Base-by-base conservation (phyloP, 306 rosid species). In the Casuarina equisetifolia region DNA sequence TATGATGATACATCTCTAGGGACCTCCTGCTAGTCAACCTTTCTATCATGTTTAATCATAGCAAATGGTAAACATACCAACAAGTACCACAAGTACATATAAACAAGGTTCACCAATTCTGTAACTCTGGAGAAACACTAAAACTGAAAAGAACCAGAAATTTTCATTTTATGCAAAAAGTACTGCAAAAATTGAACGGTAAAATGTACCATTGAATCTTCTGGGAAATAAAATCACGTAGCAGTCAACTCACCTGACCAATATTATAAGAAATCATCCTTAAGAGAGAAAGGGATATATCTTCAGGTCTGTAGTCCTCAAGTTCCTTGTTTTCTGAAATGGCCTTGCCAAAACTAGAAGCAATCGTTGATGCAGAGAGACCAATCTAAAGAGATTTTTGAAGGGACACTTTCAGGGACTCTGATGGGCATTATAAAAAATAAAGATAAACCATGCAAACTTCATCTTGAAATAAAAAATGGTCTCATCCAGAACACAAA, bases 191-290 rank as follows among this genome's bases (percentile, higher is more conserved):
- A 42, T 67, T 49, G n/a, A 15, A 66, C 11, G 16, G 39, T 63
- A 45, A 63, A 40, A 38, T 15, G 69, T 72, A 66, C 76, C 5
- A 32, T 20, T 53, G 52, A 45, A 69, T 3, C 38, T 38, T 44
- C 44, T 35, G 5, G n/a, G 71, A 58, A 48, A 39, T 46, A 81
- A 76, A 78, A 73, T 49, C 59, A 38, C 64, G 71, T 19, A 50
- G 48, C 50, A 62, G 51, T 49, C 72, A 80, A 71, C 86, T 83
- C 76, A 95, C 99, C 93, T 96, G 99, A 68, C 99, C 99, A 90
- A 96, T 96, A 85, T 96, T 96, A 82, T 96, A 96, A 13, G 99
- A 96, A 84, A 96, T 96, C 99, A 96, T 96, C 68, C 98, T 82
- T 76, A 96, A 88, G 84, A 96, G 97, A 79, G 99, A 96, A 45